phyloP scores from a whole-genome alignment of 371 early-diverging fungal species.

The Lichtheimia hyalospora region DNA sequence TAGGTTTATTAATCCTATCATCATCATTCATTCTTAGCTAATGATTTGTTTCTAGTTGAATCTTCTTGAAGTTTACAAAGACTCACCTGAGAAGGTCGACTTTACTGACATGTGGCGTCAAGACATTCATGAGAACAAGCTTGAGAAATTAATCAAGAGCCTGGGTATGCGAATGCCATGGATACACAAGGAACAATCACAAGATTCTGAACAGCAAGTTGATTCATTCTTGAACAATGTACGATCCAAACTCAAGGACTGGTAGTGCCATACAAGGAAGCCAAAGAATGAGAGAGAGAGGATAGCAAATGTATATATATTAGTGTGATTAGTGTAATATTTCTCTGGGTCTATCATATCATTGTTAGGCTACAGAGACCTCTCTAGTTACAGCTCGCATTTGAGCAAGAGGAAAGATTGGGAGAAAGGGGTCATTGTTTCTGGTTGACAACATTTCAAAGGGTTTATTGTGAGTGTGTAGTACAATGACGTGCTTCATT shows the following conservation, averaged over 20 bases:
- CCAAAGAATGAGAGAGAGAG: too few relatives aligned
- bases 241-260: slow-evolving; percentile 13
- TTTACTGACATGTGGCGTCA: slow-evolving; percentile 75
- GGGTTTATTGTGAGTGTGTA: too few relatives aligned
- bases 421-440: too few relatives aligned
- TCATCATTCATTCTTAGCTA: not conserved
- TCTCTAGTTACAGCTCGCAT: too few relatives aligned
- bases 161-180: slow-evolving; percentile 79
- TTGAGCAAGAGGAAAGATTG: too few relatives aligned
- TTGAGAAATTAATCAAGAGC: slow-evolving; percentile 69
- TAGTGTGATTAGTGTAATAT: too few relatives aligned
- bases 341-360: too few relatives aligned
- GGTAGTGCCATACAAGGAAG: slow-evolving; percentile 12
- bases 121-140: slow-evolving; percentile 63
- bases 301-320: too few relatives aligned
- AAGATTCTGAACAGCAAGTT: not conserved
- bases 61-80: slow-evolving; percentile 57
- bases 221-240: slow-evolving; percentile 23
- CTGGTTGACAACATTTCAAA: too few relatives aligned
- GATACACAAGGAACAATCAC: slow-evolving; percentile 35
- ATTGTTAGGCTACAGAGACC: too few relatives aligned
- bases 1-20: slow-evolving; percentile 18
- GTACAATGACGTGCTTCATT: too few relatives aligned
- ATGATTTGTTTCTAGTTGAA: slow-evolving; percentile 34
- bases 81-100: slow-evolving; percentile 56